Evolutionary conservation across 106 monocot species (phyloP), one percentile per base, ranked within the genome.

Genomic region (Apostasia ramifera): DNA sequence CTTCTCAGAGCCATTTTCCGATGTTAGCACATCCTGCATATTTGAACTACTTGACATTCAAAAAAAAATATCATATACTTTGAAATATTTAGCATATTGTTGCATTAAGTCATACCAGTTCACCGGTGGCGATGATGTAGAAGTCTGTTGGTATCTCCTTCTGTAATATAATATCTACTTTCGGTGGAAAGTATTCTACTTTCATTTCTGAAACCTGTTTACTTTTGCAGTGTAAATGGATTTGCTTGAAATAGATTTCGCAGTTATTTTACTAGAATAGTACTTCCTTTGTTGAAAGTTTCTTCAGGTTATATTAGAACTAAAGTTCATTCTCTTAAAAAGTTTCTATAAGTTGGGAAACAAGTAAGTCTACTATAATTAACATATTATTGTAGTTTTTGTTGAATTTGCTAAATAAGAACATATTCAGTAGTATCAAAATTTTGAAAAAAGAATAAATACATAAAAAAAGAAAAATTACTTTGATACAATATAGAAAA

Each of bases 151-250:
- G 79, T 8, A 80, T 75, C 66, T 91, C 86, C 71, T 84, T 86
- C 59, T 79, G 63, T 44, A 77, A 63, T 39, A 89, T 82, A 13
- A 89, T 80, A 52, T 89, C 82, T 5, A 74, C 88, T 69, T 78
- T 89, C 5, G 88, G 85, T 15, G 88, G 85, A 63, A 82, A 82
- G 48, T 77, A 85, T 59, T 89, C 88, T 14, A 72, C 84, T 70
- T 82, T 71, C 82, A 89, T 66, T 38, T 85, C 79, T 43, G 84
- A 62, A 63, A 77, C 79, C 88, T 89, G 47, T 72, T 65, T 46
- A 65, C 2, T 26, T 26, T 26, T 26, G 26, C 26, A 26, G 26
- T 26, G 26, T 26, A 26, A 26, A 26, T 26, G 26, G 26, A 26
- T 26, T 26, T 26, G 26, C 26, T 26, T 26, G 26, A 26, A 26